Evolutionary conservation across 345 rosid genomes (phyloP).

Genomic region (Murraya paniculata): DNA sequence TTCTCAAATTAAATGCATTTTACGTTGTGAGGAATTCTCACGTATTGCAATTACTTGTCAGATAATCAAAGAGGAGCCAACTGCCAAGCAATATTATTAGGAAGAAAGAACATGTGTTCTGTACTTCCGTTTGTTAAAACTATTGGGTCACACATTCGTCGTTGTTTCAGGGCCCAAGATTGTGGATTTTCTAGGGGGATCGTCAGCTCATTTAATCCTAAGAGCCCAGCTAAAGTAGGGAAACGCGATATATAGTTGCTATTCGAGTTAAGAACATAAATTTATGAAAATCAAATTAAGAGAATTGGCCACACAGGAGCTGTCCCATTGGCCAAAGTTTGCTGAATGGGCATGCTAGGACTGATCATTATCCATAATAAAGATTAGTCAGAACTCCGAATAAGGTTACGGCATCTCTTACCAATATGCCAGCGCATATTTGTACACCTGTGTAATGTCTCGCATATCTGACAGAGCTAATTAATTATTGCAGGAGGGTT

Average conservation of each 20-base stretch:
- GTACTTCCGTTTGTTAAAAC: background rate
- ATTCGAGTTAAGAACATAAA: too few relatives aligned
- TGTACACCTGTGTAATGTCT: slow-evolving; percentile 14
- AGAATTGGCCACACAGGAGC: background rate
- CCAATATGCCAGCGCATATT: slow-evolving; percentile 5
- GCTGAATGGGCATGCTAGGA: background rate
- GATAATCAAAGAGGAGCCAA: background rate
- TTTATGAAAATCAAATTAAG: too few relatives aligned
- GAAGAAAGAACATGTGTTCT: background rate
- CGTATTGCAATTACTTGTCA: background rate
- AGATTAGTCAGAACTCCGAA: background rate
- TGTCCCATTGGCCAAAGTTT: background rate
- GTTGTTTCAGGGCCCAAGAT: background rate
- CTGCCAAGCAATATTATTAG: background rate
- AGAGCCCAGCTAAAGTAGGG: background rate
- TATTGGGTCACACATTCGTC: background rate
- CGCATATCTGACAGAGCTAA: slow-evolving; percentile 5
- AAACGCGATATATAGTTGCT: too few relatives aligned
- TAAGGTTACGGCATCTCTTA: background rate
- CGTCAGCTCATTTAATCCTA: background rate
- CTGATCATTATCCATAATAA: background rate
- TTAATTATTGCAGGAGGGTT: slow-evolving; percentile 21
- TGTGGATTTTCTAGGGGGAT: background rate
- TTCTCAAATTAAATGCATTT: background rate
- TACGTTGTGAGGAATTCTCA: background rate